Percentiles rank a stretch among this genome's conserved stretches.
Conservation (phyloP, 1,284 basidiomycete species). For the Neolentinus lepideus region DNA sequence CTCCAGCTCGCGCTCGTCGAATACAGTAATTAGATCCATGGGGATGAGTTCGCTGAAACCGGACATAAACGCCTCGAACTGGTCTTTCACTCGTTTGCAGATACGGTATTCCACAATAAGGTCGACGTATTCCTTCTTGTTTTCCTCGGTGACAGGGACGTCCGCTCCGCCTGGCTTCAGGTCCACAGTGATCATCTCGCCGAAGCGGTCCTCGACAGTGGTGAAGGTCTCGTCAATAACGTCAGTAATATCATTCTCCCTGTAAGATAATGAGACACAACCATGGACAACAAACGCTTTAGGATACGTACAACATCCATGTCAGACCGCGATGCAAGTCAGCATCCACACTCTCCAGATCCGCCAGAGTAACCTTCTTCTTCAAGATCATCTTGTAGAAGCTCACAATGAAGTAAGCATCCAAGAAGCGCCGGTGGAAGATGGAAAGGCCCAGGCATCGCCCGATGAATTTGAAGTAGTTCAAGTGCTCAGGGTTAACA, state of each 20-base stretch:
- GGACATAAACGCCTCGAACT: conserved; percentile 94
- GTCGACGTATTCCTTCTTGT: conserved; percentile 99
- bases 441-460: conserved; percentile 92
- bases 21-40: conserved; percentile 91
- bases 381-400: conserved; percentile 99
- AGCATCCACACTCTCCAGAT: conserved; percentile 87
- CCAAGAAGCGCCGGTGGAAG: conserved; percentile 97
- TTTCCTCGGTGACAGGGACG: conserved; percentile 88
- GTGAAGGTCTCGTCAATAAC: conserved; percentile 95
- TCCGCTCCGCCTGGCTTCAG: conserved; percentile 85
- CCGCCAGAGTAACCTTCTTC: conserved; percentile 81
- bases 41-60: conserved; percentile 96
- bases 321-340: conserved; percentile 87
- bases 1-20: conserved; percentile 97
- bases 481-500: conserved; percentile 97
- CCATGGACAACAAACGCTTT: neutral
- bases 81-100: conserved; percentile 86
- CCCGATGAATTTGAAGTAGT: conserved; percentile 99
- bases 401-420: conserved; percentile 97
- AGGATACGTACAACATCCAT: conserved; percentile 86
- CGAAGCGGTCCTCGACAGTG: conserved; percentile 94
- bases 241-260: conserved; percentile 92
- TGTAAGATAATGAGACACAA: conserved; percentile 20
- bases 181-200: conserved; percentile 92
- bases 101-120: conserved; percentile 94